These are phyloP conservation scores for Huiozyma naganishii DNA, from an alignment of 805 yeast species.

Conservation along the genomic window DNA sequence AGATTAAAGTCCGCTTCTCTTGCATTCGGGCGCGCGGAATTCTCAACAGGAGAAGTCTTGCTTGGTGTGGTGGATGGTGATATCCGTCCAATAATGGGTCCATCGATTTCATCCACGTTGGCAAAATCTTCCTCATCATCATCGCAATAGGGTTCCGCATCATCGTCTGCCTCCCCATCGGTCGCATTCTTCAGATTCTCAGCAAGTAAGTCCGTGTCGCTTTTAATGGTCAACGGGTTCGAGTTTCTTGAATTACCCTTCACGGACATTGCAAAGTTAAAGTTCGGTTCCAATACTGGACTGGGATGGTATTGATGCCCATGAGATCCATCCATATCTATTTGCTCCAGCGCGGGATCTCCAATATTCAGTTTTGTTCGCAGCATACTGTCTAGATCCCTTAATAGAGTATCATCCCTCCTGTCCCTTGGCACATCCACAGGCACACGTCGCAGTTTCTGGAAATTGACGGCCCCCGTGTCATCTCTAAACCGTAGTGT, in stretches of 20 bases:
- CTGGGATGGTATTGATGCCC: background rate
- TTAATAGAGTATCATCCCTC: slow-evolving; percentile 9
- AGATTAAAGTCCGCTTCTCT: slow-evolving; percentile 21
- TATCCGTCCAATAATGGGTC: slow-evolving; percentile 14
- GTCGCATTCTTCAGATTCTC: background rate
- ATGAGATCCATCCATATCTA: background rate
- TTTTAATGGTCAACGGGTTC: too few relatives aligned
- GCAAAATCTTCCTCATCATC: slow-evolving; percentile 24
- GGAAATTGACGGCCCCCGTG: background rate
- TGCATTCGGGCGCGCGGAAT: background rate
- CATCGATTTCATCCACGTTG: slow-evolving; percentile 30
- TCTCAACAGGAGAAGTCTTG: slow-evolving; percentile 1
- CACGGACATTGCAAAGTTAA: background rate
- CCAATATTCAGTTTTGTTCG: slow-evolving; percentile 13
- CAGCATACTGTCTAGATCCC: slow-evolving; percentile 18
- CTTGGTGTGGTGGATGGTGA: background rate
- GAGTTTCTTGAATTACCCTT: too few relatives aligned
- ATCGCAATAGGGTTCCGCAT: slow-evolving; percentile 12
- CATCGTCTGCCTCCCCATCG: slow-evolving; percentile 5
- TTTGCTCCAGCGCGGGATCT: background rate
- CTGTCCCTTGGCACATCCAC: background rate
- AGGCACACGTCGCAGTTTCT: too few relatives aligned
- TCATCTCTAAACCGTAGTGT: slow-evolving; percentile 1
- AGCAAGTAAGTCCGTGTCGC: background rate
- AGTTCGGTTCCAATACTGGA: background rate